These are phyloP conservation scores for Trichophyton verrucosum DNA, from an alignment of 2,329 filamentous ascomycete genomes.

Conservation along the genomic window DNA sequence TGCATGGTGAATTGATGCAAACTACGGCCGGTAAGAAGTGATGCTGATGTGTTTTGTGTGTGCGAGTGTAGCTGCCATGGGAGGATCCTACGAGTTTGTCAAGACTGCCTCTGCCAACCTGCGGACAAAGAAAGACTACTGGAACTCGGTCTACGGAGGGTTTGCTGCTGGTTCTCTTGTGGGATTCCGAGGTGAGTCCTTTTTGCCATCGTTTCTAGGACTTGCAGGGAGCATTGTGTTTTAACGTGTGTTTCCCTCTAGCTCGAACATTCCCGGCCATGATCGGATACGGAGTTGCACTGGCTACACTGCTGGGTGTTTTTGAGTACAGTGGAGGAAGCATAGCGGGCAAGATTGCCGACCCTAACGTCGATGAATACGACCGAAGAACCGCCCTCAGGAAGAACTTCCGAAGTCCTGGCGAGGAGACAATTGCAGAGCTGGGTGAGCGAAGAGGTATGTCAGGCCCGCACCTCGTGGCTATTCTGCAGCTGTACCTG, in stretches of 20 bases:
- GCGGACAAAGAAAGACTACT: conserved; percentile 67
- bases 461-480: conserved; percentile 15
- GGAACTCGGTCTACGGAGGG: conserved; percentile 62
- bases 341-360: conserved; percentile 43
- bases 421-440: conserved; percentile 67
- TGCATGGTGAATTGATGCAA: not conserved
- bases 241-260: conserved; percentile 21
- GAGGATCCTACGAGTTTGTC: conserved; percentile 66
- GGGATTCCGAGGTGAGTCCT: conserved; percentile 54
- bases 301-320: conserved; percentile 47
- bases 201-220: too few relatives aligned
- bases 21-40: not conserved
- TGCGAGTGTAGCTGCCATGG: conserved; percentile 49
- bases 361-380: conserved; percentile 57
- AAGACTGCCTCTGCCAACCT: conserved; percentile 69
- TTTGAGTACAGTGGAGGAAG: conserved; percentile 57
- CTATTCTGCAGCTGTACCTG: not conserved
- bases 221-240: too few relatives aligned
- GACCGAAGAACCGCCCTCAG: conserved; percentile 63
- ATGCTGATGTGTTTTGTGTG: conserved; percentile 4
- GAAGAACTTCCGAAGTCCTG: conserved; percentile 59
- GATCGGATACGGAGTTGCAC: conserved; percentile 52
- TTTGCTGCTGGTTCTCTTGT: conserved; percentile 62
- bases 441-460: conserved; percentile 80
- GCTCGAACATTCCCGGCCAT: conserved; percentile 57